These are phyloP conservation scores for Cucurbita ficifolia DNA, from an alignment of 306 rosid genomes.

Conservation along the genomic window DNA sequence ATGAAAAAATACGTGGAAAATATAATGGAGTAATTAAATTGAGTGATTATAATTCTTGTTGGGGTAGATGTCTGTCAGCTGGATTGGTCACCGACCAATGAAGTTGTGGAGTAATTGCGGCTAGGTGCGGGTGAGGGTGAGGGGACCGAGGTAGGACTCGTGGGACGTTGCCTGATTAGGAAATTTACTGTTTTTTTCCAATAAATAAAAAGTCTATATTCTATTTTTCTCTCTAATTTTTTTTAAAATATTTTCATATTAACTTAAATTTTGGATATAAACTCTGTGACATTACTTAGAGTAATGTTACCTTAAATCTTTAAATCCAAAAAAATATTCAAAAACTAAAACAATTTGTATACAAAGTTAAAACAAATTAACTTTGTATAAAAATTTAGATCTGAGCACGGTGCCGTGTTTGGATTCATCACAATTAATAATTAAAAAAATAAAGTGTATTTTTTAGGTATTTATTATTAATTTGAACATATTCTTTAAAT, in stretches of 20 bases:
- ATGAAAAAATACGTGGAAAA: neutral
- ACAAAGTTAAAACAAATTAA: neutral
- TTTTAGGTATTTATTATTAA: neutral
- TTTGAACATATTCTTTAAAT: neutral
- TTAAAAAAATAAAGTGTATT: neutral
- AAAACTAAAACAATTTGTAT: too few relatives aligned
- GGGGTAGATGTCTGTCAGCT: conserved; percentile 1
- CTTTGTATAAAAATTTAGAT: too few relatives aligned
- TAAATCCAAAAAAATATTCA: too few relatives aligned
- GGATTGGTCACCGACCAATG: conserved; percentile 8
- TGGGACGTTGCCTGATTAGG: neutral
- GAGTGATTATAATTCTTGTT: neutral
- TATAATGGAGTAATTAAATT: neutral
- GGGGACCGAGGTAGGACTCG: neutral
- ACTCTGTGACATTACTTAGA: too few relatives aligned
- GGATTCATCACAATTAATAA: neutral
- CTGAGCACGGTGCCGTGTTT: conserved; percentile 2
- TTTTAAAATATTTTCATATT: too few relatives aligned
- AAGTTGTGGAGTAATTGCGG: conserved; percentile 1
- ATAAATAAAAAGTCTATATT: too few relatives aligned
- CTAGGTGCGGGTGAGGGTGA: neutral
- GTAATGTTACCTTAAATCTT: too few relatives aligned
- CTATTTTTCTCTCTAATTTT: too few relatives aligned
- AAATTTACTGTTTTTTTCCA: neutral
- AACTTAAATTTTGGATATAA: too few relatives aligned